Evolutionary conservation across 257 asterid genomes (phyloP).

Genomic region (Cynanchum wilfordii): DNA sequence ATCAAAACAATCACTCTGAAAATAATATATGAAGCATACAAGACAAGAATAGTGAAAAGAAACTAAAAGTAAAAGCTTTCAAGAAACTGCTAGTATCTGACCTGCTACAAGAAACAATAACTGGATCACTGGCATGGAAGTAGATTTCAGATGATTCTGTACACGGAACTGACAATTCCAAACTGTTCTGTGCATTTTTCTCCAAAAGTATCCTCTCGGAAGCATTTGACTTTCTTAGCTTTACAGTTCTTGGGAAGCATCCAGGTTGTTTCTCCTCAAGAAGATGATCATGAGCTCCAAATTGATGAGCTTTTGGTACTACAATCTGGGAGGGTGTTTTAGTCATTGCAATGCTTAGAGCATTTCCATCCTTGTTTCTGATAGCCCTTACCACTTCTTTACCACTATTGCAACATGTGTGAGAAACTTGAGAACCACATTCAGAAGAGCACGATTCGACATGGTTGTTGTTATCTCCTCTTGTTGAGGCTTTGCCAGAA

Average conservation of each 20-base stretch:
- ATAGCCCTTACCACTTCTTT: slow-evolving; percentile 43
- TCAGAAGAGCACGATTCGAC: slow-evolving; percentile 56
- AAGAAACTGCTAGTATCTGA: slow-evolving; percentile 15
- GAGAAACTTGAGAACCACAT: slow-evolving; percentile 45
- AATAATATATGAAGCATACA: too few relatives aligned
- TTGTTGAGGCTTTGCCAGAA: slow-evolving; percentile 30
- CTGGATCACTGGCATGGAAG: slow-evolving; percentile 26
- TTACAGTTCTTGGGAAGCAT: slow-evolving; percentile 32
- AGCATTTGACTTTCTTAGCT: slow-evolving; percentile 16
- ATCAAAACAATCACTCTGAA: background rate
- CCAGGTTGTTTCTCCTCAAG: slow-evolving; percentile 25
- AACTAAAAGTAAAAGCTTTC: background rate
- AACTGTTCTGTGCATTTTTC: slow-evolving; percentile 19
- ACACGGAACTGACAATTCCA: slow-evolving; percentile 21
- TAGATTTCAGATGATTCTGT: slow-evolving; percentile 19
- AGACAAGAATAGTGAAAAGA: too few relatives aligned
- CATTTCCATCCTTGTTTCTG: slow-evolving; percentile 56
- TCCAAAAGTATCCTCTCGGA: slow-evolving; percentile 11
- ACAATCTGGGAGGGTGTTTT: slow-evolving; percentile 21
- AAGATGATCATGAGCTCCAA: slow-evolving; percentile 20
- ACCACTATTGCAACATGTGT: slow-evolving; percentile 41
- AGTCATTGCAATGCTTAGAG: slow-evolving; percentile 37
- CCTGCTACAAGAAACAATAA: slow-evolving; percentile 22
- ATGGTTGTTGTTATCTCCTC: slow-evolving; percentile 27
- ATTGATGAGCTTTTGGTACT: slow-evolving; percentile 1